Conservation (phyloP, 306 rosid genomes). For the Cicer chorassanicum region DNA sequence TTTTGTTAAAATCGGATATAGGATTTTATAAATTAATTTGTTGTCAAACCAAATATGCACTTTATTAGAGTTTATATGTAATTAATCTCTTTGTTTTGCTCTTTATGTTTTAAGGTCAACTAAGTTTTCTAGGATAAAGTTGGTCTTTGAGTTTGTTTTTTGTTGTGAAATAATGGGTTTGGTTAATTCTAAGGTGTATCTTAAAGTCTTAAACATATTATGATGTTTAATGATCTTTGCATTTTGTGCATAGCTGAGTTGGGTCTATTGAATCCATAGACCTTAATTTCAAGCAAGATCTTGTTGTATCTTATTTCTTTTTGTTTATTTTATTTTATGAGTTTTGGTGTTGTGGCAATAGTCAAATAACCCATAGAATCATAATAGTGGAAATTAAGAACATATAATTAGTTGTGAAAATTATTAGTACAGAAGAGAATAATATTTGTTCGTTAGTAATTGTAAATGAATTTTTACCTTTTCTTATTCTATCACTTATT, state of each 20-base stretch:
- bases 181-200: slow-evolving; percentile 34
- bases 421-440: neutral
- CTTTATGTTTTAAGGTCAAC: slow-evolving; percentile 37
- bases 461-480: neutral
- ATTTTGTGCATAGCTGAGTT: slow-evolving; percentile 22
- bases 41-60: neutral
- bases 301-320: slow-evolving; percentile 12
- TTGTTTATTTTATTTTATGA: neutral
- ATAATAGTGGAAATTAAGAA: slow-evolving; percentile 1
- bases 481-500: neutral
- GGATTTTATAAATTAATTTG: too few relatives aligned
- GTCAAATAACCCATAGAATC: neutral
- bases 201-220: slow-evolving; percentile 22
- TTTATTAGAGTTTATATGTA: slow-evolving; percentile 39
- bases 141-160: slow-evolving; percentile 28
- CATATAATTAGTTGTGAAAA: neutral
- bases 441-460: neutral
- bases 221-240: slow-evolving; percentile 23
- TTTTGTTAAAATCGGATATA: neutral
- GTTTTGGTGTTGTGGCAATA: neutral
- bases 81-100: slow-evolving; percentile 6
- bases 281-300: slow-evolving; percentile 27
- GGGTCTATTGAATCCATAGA: slow-evolving; percentile 27
- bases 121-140: slow-evolving; percentile 29
- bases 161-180: slow-evolving; percentile 32